A percentile compares a stretch with the other conserved stretches of the same genome.
Conservation (phyloP, 176 grass and related monocot genomes). For the Melocanna baccifera region DNA sequence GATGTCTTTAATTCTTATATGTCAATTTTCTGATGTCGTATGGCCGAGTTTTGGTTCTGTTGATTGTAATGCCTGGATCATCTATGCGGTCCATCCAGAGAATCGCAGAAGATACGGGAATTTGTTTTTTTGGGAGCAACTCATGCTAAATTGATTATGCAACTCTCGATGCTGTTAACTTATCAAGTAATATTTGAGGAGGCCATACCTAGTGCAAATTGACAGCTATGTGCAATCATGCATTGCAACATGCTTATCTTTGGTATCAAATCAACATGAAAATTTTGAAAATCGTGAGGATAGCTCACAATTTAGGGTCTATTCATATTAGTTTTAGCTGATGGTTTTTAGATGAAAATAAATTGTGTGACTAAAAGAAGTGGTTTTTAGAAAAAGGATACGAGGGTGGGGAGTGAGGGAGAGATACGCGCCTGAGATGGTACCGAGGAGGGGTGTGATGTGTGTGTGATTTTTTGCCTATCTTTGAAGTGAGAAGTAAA, state of each 20-base stretch:
- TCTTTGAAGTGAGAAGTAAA: too few species aligned
- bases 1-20: neutral
- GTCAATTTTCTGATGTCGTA: neutral
- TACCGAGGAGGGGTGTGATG: too few species aligned
- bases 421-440: too few species aligned
- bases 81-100: neutral
- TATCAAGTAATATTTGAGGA: neutral
- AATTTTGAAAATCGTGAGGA: neutral
- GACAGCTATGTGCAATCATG: neutral
- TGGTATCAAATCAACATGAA: neutral
- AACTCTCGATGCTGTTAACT: neutral
- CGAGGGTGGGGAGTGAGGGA: too few species aligned
- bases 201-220: neutral
- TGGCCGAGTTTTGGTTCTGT: conserved; percentile 16
- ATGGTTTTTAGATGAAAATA: too few species aligned
- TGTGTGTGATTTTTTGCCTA: too few species aligned
- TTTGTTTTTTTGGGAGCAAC: neutral
- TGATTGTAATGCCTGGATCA: neutral
- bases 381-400: too few species aligned
- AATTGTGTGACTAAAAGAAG: too few species aligned
- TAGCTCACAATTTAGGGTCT: neutral
- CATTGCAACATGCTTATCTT: conserved; percentile 16
- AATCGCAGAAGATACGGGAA: neutral
- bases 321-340: too few species aligned
- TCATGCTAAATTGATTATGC: neutral